These are phyloP conservation scores for Uncinocarpus reesii DNA, from an alignment of 2,329 filamentous ascomycete species.

Conservation along the genomic window DNA sequence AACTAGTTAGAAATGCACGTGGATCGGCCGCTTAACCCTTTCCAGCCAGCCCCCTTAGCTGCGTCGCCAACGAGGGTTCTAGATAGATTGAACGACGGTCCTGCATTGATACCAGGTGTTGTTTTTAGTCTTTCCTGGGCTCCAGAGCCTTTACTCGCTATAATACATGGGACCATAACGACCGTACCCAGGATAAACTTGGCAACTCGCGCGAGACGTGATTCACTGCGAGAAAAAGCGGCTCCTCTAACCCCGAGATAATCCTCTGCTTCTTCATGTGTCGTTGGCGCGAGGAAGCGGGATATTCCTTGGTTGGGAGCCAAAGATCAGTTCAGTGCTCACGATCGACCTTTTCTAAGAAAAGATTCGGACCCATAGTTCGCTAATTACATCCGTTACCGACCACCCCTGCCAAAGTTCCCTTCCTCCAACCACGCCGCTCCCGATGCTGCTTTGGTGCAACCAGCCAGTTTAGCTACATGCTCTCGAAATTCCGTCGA, in stretches of 20 bases:
- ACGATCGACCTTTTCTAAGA: background rate
- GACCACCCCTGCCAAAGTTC: background rate
- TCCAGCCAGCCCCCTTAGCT: constrained; percentile 7
- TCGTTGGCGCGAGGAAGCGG: constrained; percentile 11
- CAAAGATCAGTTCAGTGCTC: constrained; percentile 2
- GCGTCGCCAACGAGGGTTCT: background rate
- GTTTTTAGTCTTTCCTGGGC: no score
- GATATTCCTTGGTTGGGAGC: constrained; percentile 3
- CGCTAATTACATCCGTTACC: no score
- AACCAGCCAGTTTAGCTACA: constrained; percentile 1
- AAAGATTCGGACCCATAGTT: background rate
- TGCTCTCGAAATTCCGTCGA: constrained; percentile 13
- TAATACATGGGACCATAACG: no score
- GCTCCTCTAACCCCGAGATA: background rate
- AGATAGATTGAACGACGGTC: no score
- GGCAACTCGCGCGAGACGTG: background rate
- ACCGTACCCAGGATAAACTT: no score
- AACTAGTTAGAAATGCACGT: constrained; percentile 1
- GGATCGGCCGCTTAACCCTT: constrained; percentile 7
- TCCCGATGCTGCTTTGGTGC: background rate
- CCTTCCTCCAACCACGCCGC: background rate
- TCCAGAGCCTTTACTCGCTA: no score
- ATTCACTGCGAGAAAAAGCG: background rate
- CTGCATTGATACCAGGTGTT: no score
- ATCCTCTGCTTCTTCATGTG: constrained; percentile 10